phyloP scores from a whole-genome alignment of 257 asterid genomes.

The Misopates orontium region DNA sequence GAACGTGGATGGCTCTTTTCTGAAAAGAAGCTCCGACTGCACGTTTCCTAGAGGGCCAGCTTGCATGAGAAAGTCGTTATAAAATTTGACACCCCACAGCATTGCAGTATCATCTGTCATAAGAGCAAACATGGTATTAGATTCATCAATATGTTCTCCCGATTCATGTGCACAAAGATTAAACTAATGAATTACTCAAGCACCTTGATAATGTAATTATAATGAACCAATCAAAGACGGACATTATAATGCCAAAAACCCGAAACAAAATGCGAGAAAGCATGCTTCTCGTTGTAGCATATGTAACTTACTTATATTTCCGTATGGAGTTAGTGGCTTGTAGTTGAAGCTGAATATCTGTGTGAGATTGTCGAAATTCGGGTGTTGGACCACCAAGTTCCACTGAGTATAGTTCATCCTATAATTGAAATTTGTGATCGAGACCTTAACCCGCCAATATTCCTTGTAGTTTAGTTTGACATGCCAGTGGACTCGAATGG shows the following conservation, averaged over 20 bases:
- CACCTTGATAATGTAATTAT: too few relatives aligned
- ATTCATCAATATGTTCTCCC: too few relatives aligned
- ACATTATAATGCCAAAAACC: neutral
- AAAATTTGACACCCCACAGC: constrained; percentile 78
- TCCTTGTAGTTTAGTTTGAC: constrained; percentile 82
- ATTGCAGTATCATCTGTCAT: constrained; percentile 79
- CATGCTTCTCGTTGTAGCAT: too few relatives aligned
- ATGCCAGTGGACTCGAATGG: constrained; percentile 88
- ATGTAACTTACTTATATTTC: constrained; percentile 60
- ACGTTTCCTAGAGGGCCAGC: constrained; percentile 81
- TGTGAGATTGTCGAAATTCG: constrained; percentile 84
- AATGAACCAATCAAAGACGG: neutral
- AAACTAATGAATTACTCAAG: too few relatives aligned
- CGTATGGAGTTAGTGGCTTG: constrained; percentile 73
- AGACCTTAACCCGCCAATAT: constrained; percentile 82
- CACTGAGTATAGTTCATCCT: constrained; percentile 73
- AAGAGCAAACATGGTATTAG: constrained; percentile 9
- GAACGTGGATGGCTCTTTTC: constrained; percentile 66
- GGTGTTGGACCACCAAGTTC: constrained; percentile 90
- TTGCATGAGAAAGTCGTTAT: constrained; percentile 68
- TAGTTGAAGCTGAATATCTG: constrained; percentile 83
- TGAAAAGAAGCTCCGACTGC: constrained; percentile 84
- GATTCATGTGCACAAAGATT: too few relatives aligned
- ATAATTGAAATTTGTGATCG: constrained; percentile 82
- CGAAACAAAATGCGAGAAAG: too few relatives aligned